phyloP scores from a whole-genome alignment of 805 yeast genomes.

The Lipomyces orientalis region DNA sequence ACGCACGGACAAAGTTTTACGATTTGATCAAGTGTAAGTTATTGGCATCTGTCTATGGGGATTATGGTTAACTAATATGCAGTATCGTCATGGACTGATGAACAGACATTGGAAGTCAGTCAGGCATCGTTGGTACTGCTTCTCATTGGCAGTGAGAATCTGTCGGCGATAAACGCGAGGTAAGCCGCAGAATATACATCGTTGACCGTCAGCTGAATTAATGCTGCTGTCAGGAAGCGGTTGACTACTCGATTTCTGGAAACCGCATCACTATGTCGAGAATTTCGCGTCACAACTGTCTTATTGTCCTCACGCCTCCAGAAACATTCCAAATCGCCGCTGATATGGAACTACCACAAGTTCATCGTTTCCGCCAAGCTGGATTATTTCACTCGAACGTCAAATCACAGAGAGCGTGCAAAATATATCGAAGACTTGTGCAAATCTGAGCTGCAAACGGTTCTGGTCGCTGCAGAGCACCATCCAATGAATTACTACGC shows the following conservation, averaged over 20 bases:
- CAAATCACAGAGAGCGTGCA: conserved; percentile 6
- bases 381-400: background rate
- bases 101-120: conserved; percentile 24
- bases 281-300: conserved; percentile 23
- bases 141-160: conserved; percentile 32
- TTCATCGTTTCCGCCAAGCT: conserved; percentile 8
- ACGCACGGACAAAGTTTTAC: conserved; percentile 21
- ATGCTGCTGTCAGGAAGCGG: conserved; percentile 12
- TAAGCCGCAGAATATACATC: background rate
- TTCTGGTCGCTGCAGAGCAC: conserved; percentile 47
- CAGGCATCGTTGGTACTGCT: conserved; percentile 22
- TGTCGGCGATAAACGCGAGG: conserved; percentile 34
- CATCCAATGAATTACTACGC: conserved; percentile 60
- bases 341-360: conserved; percentile 49
- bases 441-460: conserved; percentile 38
- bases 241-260: background rate
- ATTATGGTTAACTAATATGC: background rate
- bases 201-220: background rate
- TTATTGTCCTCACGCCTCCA: conserved; percentile 43
- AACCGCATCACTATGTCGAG: conserved; percentile 14
- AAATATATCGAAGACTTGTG: conserved; percentile 22
- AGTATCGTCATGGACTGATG: conserved; percentile 27
- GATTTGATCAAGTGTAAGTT: conserved; percentile 19
- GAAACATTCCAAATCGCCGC: conserved; percentile 49
- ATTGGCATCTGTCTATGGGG: background rate